phyloP scores from a whole-genome alignment of 208 protist genomes.

The Trichomonas tenax region DNA sequence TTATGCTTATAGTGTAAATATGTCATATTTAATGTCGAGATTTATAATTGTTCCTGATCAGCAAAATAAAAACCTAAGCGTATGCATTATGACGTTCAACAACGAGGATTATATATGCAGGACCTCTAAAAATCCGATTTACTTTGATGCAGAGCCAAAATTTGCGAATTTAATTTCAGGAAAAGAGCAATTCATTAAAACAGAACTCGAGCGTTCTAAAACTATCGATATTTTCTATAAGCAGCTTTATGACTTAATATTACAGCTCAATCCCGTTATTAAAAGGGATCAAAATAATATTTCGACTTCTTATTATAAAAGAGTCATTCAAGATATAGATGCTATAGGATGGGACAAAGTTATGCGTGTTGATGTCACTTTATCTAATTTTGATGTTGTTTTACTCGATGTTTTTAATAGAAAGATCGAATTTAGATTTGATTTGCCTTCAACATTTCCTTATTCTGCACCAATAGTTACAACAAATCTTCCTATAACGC shows the following conservation, averaged over 20 bases:
- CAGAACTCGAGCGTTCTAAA: background rate
- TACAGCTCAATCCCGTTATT: background rate
- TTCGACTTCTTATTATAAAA: background rate
- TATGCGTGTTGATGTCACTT: background rate
- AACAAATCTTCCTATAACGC: background rate
- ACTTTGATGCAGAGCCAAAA: background rate
- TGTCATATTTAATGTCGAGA: no score
- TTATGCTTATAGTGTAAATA: no score
- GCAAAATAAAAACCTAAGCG: background rate
- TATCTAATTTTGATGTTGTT: background rate
- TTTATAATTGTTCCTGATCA: background rate
- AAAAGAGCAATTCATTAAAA: background rate
- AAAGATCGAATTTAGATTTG: slow-evolving; percentile 5
- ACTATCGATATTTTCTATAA: background rate
- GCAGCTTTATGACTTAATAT: background rate
- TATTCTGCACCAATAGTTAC: background rate
- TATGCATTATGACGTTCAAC: background rate
- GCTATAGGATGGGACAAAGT: background rate
- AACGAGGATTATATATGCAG: background rate
- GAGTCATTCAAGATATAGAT: background rate
- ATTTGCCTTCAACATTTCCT: background rate
- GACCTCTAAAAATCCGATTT: background rate
- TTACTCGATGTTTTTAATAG: background rate
- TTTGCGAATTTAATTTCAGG: background rate
- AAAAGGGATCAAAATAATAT: no score